Percentiles rank a stretch among this genome's conserved stretches.
Conservation (phyloP, 2,329 filamentous ascomycete species). For the Cladosporium sp. region DNA sequence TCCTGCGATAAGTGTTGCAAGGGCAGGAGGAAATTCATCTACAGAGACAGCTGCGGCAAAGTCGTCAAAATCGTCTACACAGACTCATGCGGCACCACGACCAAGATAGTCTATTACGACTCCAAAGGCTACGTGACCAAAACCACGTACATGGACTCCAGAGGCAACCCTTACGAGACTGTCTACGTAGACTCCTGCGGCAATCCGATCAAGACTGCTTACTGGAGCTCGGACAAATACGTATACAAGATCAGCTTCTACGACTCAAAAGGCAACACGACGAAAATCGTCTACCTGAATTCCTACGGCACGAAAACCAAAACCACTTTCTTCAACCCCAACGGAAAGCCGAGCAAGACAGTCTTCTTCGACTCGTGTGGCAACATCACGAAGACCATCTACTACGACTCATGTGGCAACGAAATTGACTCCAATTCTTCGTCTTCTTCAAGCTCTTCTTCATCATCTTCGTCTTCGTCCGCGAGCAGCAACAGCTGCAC, state of each 20-base stretch:
- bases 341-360: background rate
- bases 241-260: background rate
- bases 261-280: slow-evolving; percentile 2
- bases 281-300: background rate
- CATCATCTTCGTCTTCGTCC: no score
- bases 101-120: background rate
- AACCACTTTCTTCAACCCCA: background rate
- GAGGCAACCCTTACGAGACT: background rate
- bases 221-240: background rate
- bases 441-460: no score
- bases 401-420: background rate
- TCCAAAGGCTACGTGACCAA: background rate
- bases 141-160: background rate
- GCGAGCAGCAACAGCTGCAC: background rate
- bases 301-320: background rate
- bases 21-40: background rate
- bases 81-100: background rate
- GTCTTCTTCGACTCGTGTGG: background rate
- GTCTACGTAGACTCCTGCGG: background rate
- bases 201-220: background rate
- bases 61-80: slow-evolving; percentile 2
- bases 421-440: background rate
- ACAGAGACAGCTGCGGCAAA: slow-evolving; percentile 2
- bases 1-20: background rate
- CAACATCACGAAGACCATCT: background rate